A percentile compares a stretch with the other conserved stretches of the same genome.
These are phyloP conservation scores for Geotrichum citri-aurantii DNA, from an alignment of 1,139 yeast genomes.

Conservation along the genomic window DNA sequence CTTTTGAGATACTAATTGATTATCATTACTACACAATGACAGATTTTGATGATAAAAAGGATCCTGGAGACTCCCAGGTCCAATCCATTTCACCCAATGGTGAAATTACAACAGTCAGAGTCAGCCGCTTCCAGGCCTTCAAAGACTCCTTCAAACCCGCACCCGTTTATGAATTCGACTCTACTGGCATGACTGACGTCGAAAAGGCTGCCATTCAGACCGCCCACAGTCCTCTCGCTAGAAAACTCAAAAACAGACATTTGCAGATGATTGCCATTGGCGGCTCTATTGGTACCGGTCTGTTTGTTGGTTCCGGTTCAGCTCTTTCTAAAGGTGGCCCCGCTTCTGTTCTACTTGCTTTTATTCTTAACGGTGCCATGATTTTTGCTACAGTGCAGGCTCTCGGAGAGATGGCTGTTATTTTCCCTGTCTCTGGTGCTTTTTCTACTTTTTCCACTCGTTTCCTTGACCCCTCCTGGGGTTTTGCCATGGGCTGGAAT, in stretches of 20 bases:
- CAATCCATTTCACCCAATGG: conserved; percentile 3
- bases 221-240: conserved; percentile 63
- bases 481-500: conserved; percentile 79
- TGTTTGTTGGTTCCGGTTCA: conserved; percentile 62
- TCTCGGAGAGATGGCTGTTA: conserved; percentile 57
- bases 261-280: conserved; percentile 84
- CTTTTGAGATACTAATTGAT: not conserved
- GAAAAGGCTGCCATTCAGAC: conserved; percentile 64
- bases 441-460: conserved; percentile 51
- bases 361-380: conserved; percentile 39
- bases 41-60: conserved; percentile 1
- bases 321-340: conserved; percentile 58
- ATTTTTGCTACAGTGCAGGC: conserved; percentile 52
- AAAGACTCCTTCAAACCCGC: conserved; percentile 54
- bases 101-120: not conserved
- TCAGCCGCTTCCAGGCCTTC: conserved; percentile 38
- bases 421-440: conserved; percentile 58
- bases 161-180: conserved; percentile 56
- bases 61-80: not conserved
- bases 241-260: conserved; percentile 60
- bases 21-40: not conserved
- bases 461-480: conserved; percentile 60
- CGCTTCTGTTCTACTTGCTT: conserved; percentile 57
- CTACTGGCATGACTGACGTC: conserved; percentile 52
- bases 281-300: conserved; percentile 76